A percentile compares a stretch with the other conserved stretches of the same genome.
These are phyloP conservation scores for Scenedesmus sp. DNA, from an alignment of 163 green algal species.

Conservation along the genomic window DNA sequence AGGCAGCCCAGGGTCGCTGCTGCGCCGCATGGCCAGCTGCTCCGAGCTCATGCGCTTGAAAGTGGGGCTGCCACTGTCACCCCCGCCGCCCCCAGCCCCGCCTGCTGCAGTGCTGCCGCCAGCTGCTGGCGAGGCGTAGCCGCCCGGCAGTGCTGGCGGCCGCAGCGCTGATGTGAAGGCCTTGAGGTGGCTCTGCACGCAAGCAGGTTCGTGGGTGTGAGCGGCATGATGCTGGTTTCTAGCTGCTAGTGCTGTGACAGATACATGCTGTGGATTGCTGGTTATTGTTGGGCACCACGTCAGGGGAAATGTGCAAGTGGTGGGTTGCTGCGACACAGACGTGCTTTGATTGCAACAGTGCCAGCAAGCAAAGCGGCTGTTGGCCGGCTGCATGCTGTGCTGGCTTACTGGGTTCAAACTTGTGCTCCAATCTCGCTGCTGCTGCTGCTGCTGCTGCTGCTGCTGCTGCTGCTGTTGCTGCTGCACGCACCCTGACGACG, in stretches of 20 bases:
- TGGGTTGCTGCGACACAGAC: not conserved
- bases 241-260: not conserved
- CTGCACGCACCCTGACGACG: constrained; percentile 20
- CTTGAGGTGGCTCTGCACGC: constrained; percentile 29
- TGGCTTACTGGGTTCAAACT: not conserved
- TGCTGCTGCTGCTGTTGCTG: constrained; percentile 7
- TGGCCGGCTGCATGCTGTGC: not conserved
- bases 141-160: not conserved
- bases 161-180: constrained; percentile 12
- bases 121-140: not conserved
- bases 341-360: too few species aligned
- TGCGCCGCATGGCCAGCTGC: not conserved
- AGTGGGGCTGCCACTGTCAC: not conserved
- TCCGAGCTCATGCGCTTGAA: not conserved
- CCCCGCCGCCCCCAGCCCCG: not conserved
- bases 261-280: not conserved
- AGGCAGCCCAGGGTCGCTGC: constrained; percentile 18
- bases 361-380: not conserved
- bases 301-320: not conserved
- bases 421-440: not conserved
- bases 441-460: constrained; percentile 32
- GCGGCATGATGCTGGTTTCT: not conserved
- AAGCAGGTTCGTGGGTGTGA: not conserved
- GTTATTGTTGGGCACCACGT: too few species aligned
- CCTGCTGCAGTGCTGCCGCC: not conserved